Conservation (phyloP, 768 basidiomycete species). For the Erythrobasidium yunnanense region DNA sequence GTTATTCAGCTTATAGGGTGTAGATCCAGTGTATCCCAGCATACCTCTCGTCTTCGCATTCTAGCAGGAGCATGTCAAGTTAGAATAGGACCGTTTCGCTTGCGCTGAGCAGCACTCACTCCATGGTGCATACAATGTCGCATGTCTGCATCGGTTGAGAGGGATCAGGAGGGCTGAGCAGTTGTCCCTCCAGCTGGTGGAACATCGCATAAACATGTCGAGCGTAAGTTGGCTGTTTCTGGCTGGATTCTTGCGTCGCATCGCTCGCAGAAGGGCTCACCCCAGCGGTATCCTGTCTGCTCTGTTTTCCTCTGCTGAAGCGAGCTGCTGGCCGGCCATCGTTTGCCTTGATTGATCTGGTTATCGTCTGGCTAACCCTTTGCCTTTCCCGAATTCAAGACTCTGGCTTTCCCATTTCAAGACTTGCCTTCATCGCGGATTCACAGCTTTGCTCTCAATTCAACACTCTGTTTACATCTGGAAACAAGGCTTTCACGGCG, state of each 20-base stretch:
- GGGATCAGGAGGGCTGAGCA: conserved; percentile 34
- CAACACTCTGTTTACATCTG: too few species aligned
- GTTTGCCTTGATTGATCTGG: not conserved
- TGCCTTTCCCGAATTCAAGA: too few species aligned
- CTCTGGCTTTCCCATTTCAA: too few species aligned
- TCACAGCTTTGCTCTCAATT: too few species aligned
- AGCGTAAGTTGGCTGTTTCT: not conserved
- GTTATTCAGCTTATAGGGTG: too few species aligned
- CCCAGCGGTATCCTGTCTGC: conserved; percentile 9
- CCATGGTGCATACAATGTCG: conserved; percentile 37
- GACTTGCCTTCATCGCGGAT: too few species aligned
- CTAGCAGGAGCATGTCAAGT: not conserved
- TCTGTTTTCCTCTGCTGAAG: conserved; percentile 13
- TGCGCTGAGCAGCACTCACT: conserved; percentile 27
- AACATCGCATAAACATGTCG: too few species aligned
- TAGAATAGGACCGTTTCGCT: not conserved
- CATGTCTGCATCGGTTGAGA: conserved; percentile 38
- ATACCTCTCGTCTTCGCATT: conserved; percentile 38
- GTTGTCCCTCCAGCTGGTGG: conserved; percentile 30
- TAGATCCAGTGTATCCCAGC: not conserved
- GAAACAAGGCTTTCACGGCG: too few species aligned
- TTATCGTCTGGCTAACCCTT: not conserved
- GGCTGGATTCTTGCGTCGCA: not conserved
- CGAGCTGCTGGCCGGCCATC: not conserved
- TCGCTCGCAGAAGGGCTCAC: not conserved